Evolutionary conservation across 176 grass and related monocot species (phyloP), one percentile per base, ranked within the genome.

Genomic region (Oryza nivara): DNA sequence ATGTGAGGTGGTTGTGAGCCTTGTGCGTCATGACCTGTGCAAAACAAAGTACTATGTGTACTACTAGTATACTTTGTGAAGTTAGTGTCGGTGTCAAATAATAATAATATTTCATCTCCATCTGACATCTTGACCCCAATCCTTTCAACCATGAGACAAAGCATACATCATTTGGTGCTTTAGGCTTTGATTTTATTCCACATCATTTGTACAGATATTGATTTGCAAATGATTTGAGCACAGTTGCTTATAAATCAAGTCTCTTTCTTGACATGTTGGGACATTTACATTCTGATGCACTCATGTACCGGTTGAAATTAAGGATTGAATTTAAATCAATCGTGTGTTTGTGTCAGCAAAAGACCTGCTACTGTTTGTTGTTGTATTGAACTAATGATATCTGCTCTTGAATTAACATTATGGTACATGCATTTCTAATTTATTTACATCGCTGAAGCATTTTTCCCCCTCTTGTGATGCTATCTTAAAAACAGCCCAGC

Each of bases 401-500:
- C 68, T 54, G 48, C 36, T 66, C 72, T 44, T 45, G 9, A 36
- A 28, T 36, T 32, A 72, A 43, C 46, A 51, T 11, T 25, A 44
- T 48, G 19, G 12, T 64, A 19, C 1, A 25, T 16, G 3, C 4
- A 85, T 63, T 73, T 41, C 6, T 41, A 41, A 41, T 41, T 41
- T 41, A 7, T 74, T 45, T 72, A 25, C 69, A 28, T 77, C 22
- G 4, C 67, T 82, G 67, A 82, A 40, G 19, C 11, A 61, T 1
- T 13, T 25, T 26, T 10, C 10, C 40, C 40, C 82, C 10, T 16
- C n/a, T 16, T 82, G 26, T 83, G 77, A 35, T 81, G 58, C 54
- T 43, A 8, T 13, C 11, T 69, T 78, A 23, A 20, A 38, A 72
- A 66, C 86, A 99, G 96, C 40, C 81, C 89, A 40, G 32, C 78